A percentile compares a stretch with the other conserved stretches of the same genome.
Evolutionary conservation across 1,284 basidiomycete species (phyloP).

Genomic region (Apiotrichum porosum): DNA sequence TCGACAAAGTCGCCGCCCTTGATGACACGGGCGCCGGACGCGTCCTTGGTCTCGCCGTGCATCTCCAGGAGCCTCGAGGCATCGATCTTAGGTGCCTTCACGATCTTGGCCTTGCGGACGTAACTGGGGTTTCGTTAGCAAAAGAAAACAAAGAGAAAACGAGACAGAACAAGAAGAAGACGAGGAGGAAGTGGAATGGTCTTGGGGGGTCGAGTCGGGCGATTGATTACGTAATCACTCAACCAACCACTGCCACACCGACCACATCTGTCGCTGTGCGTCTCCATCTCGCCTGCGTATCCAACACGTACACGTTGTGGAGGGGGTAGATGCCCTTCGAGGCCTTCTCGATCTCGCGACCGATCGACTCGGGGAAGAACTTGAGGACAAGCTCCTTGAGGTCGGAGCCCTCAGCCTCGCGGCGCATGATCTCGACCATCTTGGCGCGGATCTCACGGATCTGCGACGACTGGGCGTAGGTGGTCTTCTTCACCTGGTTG

Average conservation of each 20-base stretch:
- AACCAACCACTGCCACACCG: too few species aligned
- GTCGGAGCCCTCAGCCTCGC: slow-evolving; percentile 92
- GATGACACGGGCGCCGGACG: slow-evolving; percentile 45
- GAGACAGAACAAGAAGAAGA: too few species aligned
- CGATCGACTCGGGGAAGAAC: slow-evolving; percentile 98
- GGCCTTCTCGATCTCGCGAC: slow-evolving; percentile 99
- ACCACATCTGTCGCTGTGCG: too few species aligned
- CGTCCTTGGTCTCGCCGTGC: slow-evolving; percentile 88
- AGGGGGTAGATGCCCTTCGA: slow-evolving; percentile 50
- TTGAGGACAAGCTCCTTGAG: slow-evolving; percentile 97
- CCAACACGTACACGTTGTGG: too few species aligned
- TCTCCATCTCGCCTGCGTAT: too few species aligned
- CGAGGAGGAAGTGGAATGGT: too few species aligned
- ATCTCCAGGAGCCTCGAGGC: slow-evolving; percentile 90
- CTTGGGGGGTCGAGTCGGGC: too few species aligned
- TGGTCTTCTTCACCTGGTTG: slow-evolving; percentile 97
- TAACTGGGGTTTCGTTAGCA: too few species aligned
- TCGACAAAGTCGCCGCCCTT: slow-evolving; percentile 49
- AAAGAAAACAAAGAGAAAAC: too few species aligned
- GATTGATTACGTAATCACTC: too few species aligned
- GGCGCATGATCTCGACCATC: slow-evolving; percentile 99
- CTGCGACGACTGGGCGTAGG: slow-evolving; percentile 93
- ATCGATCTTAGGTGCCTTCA: slow-evolving; percentile 97
- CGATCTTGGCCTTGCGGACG: slow-evolving; percentile 92
- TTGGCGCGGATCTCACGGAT: slow-evolving; percentile 97